These are phyloP conservation scores for Penicillium freii DNA, from an alignment of 2,329 filamentous ascomycete genomes.

Conservation along the genomic window DNA sequence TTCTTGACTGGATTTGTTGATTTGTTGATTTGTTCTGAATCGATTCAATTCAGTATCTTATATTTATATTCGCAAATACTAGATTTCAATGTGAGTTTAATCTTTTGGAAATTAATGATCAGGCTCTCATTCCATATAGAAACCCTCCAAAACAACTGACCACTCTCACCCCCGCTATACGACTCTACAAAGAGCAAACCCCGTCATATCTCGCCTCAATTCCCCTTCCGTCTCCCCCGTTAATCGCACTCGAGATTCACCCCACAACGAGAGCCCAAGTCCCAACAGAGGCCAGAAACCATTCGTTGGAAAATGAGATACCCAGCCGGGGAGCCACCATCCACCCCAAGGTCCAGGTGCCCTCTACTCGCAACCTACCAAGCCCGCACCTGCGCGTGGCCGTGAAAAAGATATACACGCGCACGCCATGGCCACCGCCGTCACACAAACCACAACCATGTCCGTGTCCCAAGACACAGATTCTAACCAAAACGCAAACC, in stretches of 20 bases:
- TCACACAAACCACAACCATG: slow-evolving; percentile 18
- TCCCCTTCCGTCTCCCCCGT: background rate
- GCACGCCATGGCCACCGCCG: slow-evolving; percentile 8
- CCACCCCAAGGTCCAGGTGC: slow-evolving; percentile 27
- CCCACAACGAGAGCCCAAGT: slow-evolving; percentile 5
- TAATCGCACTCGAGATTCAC: background rate
- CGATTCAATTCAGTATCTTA: background rate
- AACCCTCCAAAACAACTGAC: background rate
- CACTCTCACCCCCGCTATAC: background rate
- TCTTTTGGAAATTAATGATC: background rate
- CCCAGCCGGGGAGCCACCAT: slow-evolving; percentile 25
- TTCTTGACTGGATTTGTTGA: background rate
- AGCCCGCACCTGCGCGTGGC: slow-evolving; percentile 14
- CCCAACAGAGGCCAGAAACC: slow-evolving; percentile 4
- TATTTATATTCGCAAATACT: background rate
- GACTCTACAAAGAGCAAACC: background rate
- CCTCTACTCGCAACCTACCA: slow-evolving; percentile 14
- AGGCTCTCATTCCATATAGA: background rate
- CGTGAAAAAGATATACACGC: slow-evolving; percentile 19
- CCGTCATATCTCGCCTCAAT: background rate
- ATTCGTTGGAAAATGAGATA: slow-evolving; percentile 36
- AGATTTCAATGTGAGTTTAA: background rate
- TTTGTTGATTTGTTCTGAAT: background rate
- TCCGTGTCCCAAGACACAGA: slow-evolving; percentile 3
- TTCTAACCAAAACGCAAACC: slow-evolving; percentile 1